Evolutionary conservation across 495 filamentous ascomycete species (phyloP), one percentile per base, ranked within the genome.

Genomic region (Paragyromitra xinjiangensis): DNA sequence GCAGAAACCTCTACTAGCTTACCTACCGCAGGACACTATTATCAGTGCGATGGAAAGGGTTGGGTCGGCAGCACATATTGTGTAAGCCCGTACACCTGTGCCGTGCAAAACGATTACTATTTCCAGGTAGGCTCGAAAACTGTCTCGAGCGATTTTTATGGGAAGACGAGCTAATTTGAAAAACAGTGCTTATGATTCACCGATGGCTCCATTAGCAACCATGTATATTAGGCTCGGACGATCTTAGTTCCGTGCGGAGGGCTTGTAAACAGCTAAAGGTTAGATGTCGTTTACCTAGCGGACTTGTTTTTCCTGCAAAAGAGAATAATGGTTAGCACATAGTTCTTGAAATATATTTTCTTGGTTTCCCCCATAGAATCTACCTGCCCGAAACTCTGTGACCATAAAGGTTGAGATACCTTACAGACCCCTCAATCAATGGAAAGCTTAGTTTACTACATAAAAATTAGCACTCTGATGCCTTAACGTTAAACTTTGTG

Each of bases 11-110:
- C 53, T 42, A 69, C 67, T 29, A 34, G 67, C 26, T 39, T 67
- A 42, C 26, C 62, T 16, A 8, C 82, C 9, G 65, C 75, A 51
- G 59, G 73, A 3, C 78, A 70, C 48, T 87, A 83, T 78, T 84
- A 75, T 11, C 86, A 87, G 79, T 87, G 86, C 68, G 85, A 85
- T 44, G 86, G 85, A 9, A 64, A 62, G 3, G 78, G 80, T 8
- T 87, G 82, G 81, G 77, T 70, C 1, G 86, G 86, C 29, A 71
- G 83, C 1, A 86, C 85, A n/a, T 48, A 37, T 37, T 87, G 86
- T 78, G 80, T 71, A 68, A 82, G 82, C 64, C 83, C 83, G 8
- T 87, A 78, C 24, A 85, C 83, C 19, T 87, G 86, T 83, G 77
- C 75, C 19, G 66, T 73, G 24, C 61, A 66, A 65, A 86, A 86